Evolutionary conservation across 2,329 filamentous ascomycete genomes (phyloP).

Genomic region (Chaetoscypha palmicola): DNA sequence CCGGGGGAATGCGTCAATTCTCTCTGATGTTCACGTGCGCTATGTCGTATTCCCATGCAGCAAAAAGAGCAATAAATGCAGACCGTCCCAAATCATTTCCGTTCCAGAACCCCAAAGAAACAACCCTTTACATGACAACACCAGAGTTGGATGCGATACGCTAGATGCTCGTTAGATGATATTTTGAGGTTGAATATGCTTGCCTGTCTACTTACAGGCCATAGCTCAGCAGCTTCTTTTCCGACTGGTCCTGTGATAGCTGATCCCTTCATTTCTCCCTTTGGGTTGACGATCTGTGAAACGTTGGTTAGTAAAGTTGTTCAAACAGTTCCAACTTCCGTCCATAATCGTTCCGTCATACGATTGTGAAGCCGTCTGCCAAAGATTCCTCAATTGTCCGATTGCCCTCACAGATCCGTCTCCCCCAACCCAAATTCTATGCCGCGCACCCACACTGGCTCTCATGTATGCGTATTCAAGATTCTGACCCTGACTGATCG

Average conservation of each 20-base stretch:
- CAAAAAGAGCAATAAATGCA: conserved; percentile 5
- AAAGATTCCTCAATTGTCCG: too few species aligned
- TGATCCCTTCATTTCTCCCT: conserved; percentile 99
- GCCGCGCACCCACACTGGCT: neutral
- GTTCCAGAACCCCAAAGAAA: conserved; percentile 17
- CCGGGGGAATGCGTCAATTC: conserved; percentile 4
- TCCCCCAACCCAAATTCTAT: neutral
- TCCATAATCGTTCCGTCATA: neutral
- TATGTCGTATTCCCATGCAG: conserved; percentile 3
- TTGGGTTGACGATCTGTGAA: conserved; percentile 93
- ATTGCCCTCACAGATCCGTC: neutral
- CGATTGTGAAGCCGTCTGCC: too few species aligned
- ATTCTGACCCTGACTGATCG: neutral
- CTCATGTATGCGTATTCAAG: neutral
- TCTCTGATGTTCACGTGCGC: conserved; percentile 1
- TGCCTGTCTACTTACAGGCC: conserved; percentile 90
- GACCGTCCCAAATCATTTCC: conserved; percentile 9
- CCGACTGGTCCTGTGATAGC: conserved; percentile 98
- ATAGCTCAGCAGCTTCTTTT: conserved; percentile 99
- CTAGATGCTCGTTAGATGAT: conserved; percentile 38
- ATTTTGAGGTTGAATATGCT: too few species aligned
- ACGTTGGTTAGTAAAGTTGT: conserved; percentile 32
- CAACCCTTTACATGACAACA: conserved; percentile 92
- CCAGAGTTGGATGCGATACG: conserved; percentile 99
- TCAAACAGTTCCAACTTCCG: neutral